phyloP scores from a whole-genome alignment of 495 filamentous ascomycete genomes.

The Halenospora varia region DNA sequence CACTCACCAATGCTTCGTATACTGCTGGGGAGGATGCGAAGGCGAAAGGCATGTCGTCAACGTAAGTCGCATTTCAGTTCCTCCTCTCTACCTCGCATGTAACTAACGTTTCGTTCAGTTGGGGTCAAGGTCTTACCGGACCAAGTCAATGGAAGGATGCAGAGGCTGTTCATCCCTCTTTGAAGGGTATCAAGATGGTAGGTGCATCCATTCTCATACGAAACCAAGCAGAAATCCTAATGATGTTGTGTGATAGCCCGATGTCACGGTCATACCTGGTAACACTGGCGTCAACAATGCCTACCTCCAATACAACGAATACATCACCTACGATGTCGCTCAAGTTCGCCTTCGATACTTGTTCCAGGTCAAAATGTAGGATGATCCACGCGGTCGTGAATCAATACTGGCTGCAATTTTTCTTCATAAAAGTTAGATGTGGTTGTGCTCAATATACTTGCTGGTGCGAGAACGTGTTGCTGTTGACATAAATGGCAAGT shows the following conservation, averaged over 20 bases:
- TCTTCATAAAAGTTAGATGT: too few species aligned
- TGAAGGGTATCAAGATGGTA: slow-evolving; percentile 64
- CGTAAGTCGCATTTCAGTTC: too few species aligned
- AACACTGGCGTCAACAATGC: too few species aligned
- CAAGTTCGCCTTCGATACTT: slow-evolving; percentile 79
- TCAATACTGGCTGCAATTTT: too few species aligned
- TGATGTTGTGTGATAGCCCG: slow-evolving; percentile 47
- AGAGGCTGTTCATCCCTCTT: slow-evolving; percentile 49
- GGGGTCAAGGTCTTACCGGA: slow-evolving; percentile 55
- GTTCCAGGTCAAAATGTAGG: slow-evolving; percentile 56
- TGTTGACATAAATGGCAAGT: too few species aligned
- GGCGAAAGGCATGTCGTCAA: slow-evolving; percentile 48
- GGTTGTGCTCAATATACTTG: too few species aligned
- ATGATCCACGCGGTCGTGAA: too few species aligned
- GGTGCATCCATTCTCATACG: slow-evolving; percentile 19
- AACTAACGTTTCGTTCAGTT: slow-evolving; percentile 48
- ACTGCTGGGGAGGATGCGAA: slow-evolving; percentile 60
- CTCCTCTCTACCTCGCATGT: too few species aligned
- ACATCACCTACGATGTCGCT: slow-evolving; percentile 73
- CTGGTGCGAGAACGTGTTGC: too few species aligned
- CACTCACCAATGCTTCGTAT: slow-evolving; percentile 47
- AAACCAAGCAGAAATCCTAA: too few species aligned
- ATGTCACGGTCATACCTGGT: slow-evolving; percentile 35
- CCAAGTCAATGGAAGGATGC: slow-evolving; percentile 77
- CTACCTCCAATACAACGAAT: slow-evolving; percentile 68